These are phyloP conservation scores for Nothophoma quercina DNA, from an alignment of 2,329 filamentous ascomycete species.

Conservation along the genomic window DNA sequence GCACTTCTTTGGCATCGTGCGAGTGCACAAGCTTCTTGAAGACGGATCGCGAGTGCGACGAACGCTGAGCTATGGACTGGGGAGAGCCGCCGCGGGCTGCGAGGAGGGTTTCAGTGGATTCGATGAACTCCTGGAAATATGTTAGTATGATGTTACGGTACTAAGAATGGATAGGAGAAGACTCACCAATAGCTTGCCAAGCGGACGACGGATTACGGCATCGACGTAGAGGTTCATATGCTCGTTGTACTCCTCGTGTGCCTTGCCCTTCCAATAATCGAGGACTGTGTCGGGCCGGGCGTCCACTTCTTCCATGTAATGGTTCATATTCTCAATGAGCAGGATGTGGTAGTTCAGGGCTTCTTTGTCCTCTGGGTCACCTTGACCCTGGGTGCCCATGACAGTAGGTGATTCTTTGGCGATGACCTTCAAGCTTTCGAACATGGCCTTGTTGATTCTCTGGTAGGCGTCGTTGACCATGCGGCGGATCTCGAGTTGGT, in stretches of 20 bases:
- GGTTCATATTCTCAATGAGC: conserved; percentile 98
- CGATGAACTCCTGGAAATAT: conserved; percentile 73
- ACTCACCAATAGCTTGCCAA: conserved; percentile 79
- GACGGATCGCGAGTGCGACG: conserved; percentile 80
- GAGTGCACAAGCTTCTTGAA: conserved; percentile 86
- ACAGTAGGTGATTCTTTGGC: conserved; percentile 71
- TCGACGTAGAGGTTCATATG: conserved; percentile 88
- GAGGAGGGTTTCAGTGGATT: conserved; percentile 80
- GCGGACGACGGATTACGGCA: conserved; percentile 84
- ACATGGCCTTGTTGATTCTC: conserved; percentile 92
- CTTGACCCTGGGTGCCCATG: conserved; percentile 60
- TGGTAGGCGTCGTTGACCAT: conserved; percentile 88
- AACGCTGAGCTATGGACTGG: conserved; percentile 74
- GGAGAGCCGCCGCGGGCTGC: conserved; percentile 61
- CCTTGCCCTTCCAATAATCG: conserved; percentile 82
- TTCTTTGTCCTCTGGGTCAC: conserved; percentile 88
- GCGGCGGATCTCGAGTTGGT: conserved; percentile 71
- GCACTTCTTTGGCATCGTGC: conserved; percentile 84
- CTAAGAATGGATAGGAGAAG: not conserved
- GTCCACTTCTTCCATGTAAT: conserved; percentile 92
- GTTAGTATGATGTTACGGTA: conserved; percentile 21
- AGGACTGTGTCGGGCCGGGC: conserved; percentile 76
- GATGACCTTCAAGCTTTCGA: conserved; percentile 94
- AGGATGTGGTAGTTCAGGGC: conserved; percentile 97
- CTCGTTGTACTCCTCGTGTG: conserved; percentile 79